These are phyloP conservation scores for Lactarius sp. DNA, from an alignment of 768 basidiomycete genomes.

Conservation along the genomic window DNA sequence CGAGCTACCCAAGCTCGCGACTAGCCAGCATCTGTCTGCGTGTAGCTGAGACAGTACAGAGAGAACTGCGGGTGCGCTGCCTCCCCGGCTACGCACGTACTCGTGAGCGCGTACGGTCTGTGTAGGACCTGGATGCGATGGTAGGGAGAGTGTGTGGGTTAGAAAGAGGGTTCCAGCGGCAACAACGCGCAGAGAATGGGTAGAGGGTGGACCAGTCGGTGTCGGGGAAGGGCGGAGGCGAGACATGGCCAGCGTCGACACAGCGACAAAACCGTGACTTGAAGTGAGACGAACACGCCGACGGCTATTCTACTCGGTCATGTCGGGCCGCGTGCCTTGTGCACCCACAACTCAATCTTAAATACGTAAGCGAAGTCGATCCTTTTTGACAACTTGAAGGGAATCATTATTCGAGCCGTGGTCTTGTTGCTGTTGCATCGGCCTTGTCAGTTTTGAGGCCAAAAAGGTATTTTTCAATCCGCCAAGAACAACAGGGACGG, in stretches of 20 bases:
- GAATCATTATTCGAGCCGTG: too few relatives aligned
- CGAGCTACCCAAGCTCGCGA: conserved; percentile 70
- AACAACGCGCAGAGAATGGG: conserved; percentile 58
- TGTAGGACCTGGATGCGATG: conserved; percentile 52
- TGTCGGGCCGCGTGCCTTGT: too few relatives aligned
- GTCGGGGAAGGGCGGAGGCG: conserved; percentile 28
- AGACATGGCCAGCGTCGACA: conserved; percentile 25
- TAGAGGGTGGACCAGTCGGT: conserved; percentile 7
- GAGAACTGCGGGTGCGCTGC: conserved; percentile 65
- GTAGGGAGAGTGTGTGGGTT: conserved; percentile 64
- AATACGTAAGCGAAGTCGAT: too few relatives aligned
- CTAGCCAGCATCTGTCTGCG: conserved; percentile 57
- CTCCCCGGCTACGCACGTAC: conserved; percentile 62
- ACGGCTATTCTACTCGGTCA: too few relatives aligned
- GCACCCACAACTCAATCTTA: too few relatives aligned
- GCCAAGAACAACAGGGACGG: too few relatives aligned
- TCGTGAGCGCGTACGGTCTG: conserved; percentile 66
- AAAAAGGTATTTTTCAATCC: too few relatives aligned
- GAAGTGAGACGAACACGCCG: neutral
- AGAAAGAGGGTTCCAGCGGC: conserved; percentile 78
- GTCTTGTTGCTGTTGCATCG: too few relatives aligned
- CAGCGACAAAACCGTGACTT: neutral
- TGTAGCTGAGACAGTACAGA: conserved; percentile 70
- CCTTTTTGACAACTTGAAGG: too few relatives aligned
- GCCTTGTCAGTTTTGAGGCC: too few relatives aligned